These are phyloP conservation scores for Wallemia ichthyophaga DNA, from an alignment of 1,284 basidiomycete species.

Conservation along the genomic window DNA sequence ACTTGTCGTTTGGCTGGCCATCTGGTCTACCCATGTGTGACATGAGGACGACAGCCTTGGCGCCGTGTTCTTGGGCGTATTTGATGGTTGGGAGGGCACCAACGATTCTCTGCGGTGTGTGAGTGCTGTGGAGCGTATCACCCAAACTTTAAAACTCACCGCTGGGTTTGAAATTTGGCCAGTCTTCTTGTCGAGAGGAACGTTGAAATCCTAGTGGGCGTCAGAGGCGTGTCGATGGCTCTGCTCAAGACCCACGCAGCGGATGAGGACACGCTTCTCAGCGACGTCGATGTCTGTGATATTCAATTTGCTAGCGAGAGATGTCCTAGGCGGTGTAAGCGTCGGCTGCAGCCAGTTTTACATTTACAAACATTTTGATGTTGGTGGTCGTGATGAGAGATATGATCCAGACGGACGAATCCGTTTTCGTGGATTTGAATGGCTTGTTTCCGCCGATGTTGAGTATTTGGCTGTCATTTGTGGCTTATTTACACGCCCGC, in stretches of 20 bases:
- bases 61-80: constrained; percentile 77
- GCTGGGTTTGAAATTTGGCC: constrained; percentile 87
- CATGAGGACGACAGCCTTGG: constrained; percentile 68
- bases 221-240: neutral
- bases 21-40: constrained; percentile 94
- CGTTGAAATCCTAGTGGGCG: constrained; percentile 54
- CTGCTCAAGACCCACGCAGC: constrained; percentile 17
- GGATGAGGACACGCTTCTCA: constrained; percentile 73
- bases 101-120: constrained; percentile 44
- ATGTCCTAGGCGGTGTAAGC: constrained; percentile 28
- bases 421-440: neutral
- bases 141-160: constrained; percentile 22
- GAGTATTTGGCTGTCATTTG: neutral
- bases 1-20: constrained; percentile 64
- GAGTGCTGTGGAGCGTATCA: constrained; percentile 1
- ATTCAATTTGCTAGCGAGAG: constrained; percentile 72
- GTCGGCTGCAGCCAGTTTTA: neutral
- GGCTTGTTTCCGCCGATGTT: neutral
- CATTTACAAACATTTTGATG: constrained; percentile 1
- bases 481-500: no score
- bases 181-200: constrained; percentile 48
- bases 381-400: neutral
- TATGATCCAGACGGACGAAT: neutral
- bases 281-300: constrained; percentile 76
- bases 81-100: constrained; percentile 87